These are phyloP conservation scores for Furcasterigmium sp. DNA, from an alignment of 2,329 filamentous ascomycete genomes.

Conservation along the genomic window DNA sequence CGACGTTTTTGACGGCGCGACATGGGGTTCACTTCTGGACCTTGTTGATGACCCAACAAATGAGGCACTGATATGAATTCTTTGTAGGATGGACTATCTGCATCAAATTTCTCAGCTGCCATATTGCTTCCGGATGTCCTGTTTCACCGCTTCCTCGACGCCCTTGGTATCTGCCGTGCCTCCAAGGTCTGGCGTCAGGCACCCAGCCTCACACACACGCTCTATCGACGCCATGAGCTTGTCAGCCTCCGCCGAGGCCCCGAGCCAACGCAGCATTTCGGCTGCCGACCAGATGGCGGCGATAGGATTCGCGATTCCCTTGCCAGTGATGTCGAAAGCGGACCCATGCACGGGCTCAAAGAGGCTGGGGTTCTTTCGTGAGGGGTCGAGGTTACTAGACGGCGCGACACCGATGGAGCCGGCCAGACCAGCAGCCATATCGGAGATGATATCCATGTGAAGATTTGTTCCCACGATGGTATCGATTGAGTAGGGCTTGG, in stretches of 20 bases:
- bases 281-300: conserved; percentile 54
- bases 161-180: conserved; percentile 33
- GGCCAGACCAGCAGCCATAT: conserved; percentile 64
- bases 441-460: conserved; percentile 62
- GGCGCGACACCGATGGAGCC: conserved; percentile 70
- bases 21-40: conserved; percentile 6
- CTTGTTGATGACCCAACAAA: conserved; percentile 4
- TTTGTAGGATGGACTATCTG: no score
- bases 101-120: conserved; percentile 1
- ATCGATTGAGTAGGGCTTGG: conserved; percentile 54
- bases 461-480: conserved; percentile 61
- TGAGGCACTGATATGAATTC: neutral
- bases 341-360: conserved; percentile 58
- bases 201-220: conserved; percentile 42
- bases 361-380: conserved; percentile 47
- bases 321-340: conserved; percentile 53
- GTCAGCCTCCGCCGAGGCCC: conserved; percentile 43
- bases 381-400: conserved; percentile 62
- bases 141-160: conserved; percentile 25
- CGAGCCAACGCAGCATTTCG: conserved; percentile 54
- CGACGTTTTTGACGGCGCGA: conserved; percentile 10
- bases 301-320: conserved; percentile 51
- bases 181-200: conserved; percentile 50
- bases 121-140: conserved; percentile 8
- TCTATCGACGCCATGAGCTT: conserved; percentile 47